Evolutionary conservation across 1,284 basidiomycete species (phyloP), one percentile per base, ranked within the genome.

Genomic region (Cryptococcus sp.): DNA sequence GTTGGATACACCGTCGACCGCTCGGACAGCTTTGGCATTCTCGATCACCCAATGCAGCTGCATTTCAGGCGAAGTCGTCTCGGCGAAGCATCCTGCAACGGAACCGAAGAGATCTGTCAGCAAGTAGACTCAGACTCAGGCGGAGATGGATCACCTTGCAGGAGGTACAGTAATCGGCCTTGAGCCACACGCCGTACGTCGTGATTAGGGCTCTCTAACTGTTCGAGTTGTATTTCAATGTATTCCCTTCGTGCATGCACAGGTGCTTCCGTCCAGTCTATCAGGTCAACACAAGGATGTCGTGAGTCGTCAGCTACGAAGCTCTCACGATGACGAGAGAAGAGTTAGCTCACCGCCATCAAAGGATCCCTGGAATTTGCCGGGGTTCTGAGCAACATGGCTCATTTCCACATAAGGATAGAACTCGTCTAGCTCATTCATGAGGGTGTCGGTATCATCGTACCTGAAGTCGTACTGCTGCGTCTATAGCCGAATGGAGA

Each of bases 371-470:
- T 89, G 85, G 88, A 93, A 98, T 47, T 89, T 88, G 68, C 86
- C 88, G 61, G 91, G 81, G 75, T 93, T 93, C 82, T 94, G 91
- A 3, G 86, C 85, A 16, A 94, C 87, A 74, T 93, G 90, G 0
- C 89, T 86, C 82, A 93, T 92, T 80, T 99, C 95, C 58, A 95
- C 88, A 79, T 97, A 99, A 25, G 93, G 93, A 79, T 96, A 99
- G 80, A 99, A 98, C 79, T 99, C 96, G 64, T 98, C 91, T 48
- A 99, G 88, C 78, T 98, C 96, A 69, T 91, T 90, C 83, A 94
- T 88, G 47, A 97, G 86, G 17, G 89, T 91, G 78, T 98, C 93
- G 70, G 95, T 91, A 75, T 99, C 95, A 67, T 93, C 90, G 75
- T 95, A 95, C 61, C 87, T 85, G 78, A 90, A 94, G 80, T 93